Evolutionary conservation across 2,329 filamentous ascomycete genomes (phyloP).

Genomic region (Aspergillus brunneoviolaceus): DNA sequence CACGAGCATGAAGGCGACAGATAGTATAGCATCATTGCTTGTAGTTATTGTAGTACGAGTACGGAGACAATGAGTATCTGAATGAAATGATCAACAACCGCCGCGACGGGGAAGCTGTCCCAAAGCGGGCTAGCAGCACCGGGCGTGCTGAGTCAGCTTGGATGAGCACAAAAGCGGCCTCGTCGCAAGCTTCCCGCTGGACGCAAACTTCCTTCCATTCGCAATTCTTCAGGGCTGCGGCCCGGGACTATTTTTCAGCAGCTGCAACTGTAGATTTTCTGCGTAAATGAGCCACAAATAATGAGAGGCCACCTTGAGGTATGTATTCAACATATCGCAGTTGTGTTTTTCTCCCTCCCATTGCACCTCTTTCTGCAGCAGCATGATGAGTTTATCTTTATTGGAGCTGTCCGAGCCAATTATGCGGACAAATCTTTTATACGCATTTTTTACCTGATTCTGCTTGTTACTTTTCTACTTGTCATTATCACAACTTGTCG

Average conservation of each 20-base stretch:
- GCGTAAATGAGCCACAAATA: slow-evolving; percentile 20
- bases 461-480: slow-evolving; percentile 10
- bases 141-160: slow-evolving; percentile 16
- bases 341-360: background rate
- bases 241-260: slow-evolving; percentile 20
- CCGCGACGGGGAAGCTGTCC: background rate
- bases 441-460: slow-evolving; percentile 47
- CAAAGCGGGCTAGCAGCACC: background rate
- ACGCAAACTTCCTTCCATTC: slow-evolving; percentile 17
- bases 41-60: background rate
- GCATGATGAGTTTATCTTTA: slow-evolving; percentile 62
- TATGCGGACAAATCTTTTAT: slow-evolving; percentile 62
- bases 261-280: slow-evolving; percentile 4
- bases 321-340: slow-evolving; percentile 17
- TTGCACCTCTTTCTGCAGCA: slow-evolving; percentile 10
- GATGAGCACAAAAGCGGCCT: slow-evolving; percentile 17
- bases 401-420: slow-evolving; percentile 74
- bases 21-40: background rate
- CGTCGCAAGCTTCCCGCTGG: slow-evolving; percentile 14
- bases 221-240: slow-evolving; percentile 33
- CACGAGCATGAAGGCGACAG: background rate
- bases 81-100: background rate
- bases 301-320: slow-evolving; percentile 34
- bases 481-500: background rate
- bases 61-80: background rate